Conservation (phyloP, 2,329 filamentous ascomycete species). For the Aspergillus phoenicis region DNA sequence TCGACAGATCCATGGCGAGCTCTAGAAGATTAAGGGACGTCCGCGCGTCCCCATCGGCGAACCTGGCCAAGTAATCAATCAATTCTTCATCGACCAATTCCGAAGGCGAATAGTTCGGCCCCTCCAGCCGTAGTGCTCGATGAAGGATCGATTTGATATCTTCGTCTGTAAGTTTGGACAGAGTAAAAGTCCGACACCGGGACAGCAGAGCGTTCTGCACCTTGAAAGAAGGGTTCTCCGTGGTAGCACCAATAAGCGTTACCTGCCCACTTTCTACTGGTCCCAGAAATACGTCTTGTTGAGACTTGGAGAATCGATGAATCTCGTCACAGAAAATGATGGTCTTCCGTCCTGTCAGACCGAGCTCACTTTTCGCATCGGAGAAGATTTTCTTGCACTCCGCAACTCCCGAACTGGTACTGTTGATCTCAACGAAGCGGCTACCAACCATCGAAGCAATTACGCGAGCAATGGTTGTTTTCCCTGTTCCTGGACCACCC, state of each 20-base stretch:
- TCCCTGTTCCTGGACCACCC: conserved; percentile 53
- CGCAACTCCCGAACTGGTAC: conserved; percentile 80
- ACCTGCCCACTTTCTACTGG: conserved; percentile 90
- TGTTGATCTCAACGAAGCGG: conserved; percentile 94
- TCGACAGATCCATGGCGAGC: conserved; percentile 77
- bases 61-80: conserved; percentile 77
- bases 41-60: conserved; percentile 88
- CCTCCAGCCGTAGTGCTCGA: conserved; percentile 70
- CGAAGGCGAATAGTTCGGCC: conserved; percentile 51
- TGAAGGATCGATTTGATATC: conserved; percentile 73
- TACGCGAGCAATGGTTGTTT: conserved; percentile 78
- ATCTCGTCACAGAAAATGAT: conserved; percentile 99
- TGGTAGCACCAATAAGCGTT: conserved; percentile 91
- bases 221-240: conserved; percentile 95
- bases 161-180: conserved; percentile 71
- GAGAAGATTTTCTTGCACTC: conserved; percentile 92
- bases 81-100: conserved; percentile 74
- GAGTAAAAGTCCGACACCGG: conserved; percentile 85
- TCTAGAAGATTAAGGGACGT: conserved; percentile 92
- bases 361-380: conserved; percentile 78
- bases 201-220: conserved; percentile 85
- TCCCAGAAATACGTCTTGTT: conserved; percentile 92
- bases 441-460: conserved; percentile 80
- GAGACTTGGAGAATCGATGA: conserved; percentile 84
- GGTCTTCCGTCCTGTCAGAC: conserved; percentile 82